Conservation (phyloP, 1,139 yeast genomes). For the Kluyveromyces sp. region DNA sequence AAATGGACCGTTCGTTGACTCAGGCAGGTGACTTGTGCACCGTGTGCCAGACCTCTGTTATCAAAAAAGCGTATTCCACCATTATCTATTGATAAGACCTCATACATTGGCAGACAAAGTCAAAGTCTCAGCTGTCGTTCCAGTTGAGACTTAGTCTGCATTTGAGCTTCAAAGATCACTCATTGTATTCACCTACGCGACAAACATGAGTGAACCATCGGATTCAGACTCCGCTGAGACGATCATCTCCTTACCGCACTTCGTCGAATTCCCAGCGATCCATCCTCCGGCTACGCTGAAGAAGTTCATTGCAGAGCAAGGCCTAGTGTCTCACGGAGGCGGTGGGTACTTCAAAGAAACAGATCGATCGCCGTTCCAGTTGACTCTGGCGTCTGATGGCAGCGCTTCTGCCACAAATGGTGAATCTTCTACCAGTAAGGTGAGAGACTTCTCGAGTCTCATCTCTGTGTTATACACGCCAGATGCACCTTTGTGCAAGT, state of each 20-base stretch:
- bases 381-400: slow-evolving; percentile 23
- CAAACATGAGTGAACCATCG: slow-evolving; percentile 12
- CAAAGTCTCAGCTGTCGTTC: no score
- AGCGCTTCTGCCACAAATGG: slow-evolving; percentile 19
- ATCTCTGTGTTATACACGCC: slow-evolving; percentile 44
- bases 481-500: slow-evolving; percentile 40
- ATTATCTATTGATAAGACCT: background rate
- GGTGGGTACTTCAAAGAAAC: slow-evolving; percentile 49
- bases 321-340: slow-evolving; percentile 38
- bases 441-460: slow-evolving; percentile 38
- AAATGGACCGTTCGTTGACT: no score
- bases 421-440: slow-evolving; percentile 16
- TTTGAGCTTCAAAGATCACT: no score
- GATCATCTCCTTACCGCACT: slow-evolving; percentile 12
- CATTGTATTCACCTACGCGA: slow-evolving; percentile 1
- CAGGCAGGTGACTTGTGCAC: no score
- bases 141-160: no score
- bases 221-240: slow-evolving; percentile 11
- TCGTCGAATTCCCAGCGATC: slow-evolving; percentile 17
- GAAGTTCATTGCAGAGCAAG: slow-evolving; percentile 29
- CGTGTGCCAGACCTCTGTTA: background rate
- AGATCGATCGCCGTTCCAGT: slow-evolving; percentile 38
- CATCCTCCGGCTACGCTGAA: slow-evolving; percentile 18
- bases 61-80: background rate
- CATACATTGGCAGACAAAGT: no score